Conservation (phyloP, 257 asterid genomes). For the Solanum chilense region DNA sequence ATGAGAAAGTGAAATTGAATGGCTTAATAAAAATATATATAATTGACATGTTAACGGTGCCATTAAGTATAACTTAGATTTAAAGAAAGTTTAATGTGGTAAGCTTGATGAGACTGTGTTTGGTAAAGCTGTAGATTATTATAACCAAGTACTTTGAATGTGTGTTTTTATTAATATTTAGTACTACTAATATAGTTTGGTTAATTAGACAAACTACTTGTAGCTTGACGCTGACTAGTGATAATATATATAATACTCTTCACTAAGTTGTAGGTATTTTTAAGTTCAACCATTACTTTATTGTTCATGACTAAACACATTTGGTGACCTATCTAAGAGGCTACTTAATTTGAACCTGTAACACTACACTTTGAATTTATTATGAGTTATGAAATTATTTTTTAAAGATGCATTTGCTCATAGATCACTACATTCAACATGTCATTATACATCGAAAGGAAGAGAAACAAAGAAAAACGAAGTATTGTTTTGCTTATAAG, state of each 20-base stretch:
- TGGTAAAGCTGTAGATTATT: neutral
- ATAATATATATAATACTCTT: neutral
- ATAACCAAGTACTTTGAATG: neutral
- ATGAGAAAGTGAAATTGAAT: neutral
- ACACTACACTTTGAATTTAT: neutral
- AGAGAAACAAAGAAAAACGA: no score
- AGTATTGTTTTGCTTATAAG: no score
- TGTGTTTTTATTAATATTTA: neutral
- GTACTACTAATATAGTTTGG: neutral
- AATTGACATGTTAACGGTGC: conserved; percentile 1
- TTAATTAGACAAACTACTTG: neutral
- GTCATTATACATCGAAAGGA: no score
- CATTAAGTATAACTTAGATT: neutral
- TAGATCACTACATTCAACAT: no score
- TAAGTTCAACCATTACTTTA: neutral
- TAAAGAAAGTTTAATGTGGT: neutral
- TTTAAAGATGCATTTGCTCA: neutral
- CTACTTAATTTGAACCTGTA: neutral
- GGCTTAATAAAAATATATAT: neutral
- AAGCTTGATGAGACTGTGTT: neutral
- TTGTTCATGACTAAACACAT: neutral
- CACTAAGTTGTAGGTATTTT: neutral
- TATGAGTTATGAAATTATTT: neutral
- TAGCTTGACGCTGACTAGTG: neutral
- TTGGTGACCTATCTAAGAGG: neutral